Evolutionary conservation across 2,329 filamentous ascomycete genomes (phyloP).

Genomic region (Madurella mycetomatis): DNA sequence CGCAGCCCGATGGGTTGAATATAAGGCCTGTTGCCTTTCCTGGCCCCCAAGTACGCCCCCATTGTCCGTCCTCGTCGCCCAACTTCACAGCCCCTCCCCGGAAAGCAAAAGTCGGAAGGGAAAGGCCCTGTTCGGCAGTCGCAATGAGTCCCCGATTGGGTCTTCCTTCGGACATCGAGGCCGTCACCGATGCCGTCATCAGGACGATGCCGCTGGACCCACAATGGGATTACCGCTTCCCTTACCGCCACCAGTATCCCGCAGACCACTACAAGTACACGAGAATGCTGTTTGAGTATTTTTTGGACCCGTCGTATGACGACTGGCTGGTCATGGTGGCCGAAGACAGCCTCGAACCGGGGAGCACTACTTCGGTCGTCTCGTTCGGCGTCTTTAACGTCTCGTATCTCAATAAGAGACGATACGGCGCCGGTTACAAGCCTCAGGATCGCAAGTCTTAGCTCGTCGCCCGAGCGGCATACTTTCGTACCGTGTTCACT

Average conservation of each 20-base stretch:
- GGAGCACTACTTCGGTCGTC: conserved; percentile 9
- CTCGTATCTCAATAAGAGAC: conserved; percentile 22
- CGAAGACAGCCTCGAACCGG: conserved; percentile 19
- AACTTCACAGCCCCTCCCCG: neutral
- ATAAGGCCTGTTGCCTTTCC: neutral
- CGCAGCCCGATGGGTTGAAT: neutral
- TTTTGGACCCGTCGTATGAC: conserved; percentile 20
- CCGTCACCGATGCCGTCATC: conserved; percentile 24
- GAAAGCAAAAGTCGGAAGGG: neutral
- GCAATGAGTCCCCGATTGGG: conserved; percentile 22
- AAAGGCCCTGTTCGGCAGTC: neutral
- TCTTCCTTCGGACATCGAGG: conserved; percentile 20
- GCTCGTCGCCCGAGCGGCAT: neutral
- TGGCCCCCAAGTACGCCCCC: neutral
- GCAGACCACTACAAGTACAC: conserved; percentile 25
- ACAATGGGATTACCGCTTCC: conserved; percentile 27
- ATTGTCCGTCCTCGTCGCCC: neutral
- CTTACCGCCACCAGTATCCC: conserved; percentile 18
- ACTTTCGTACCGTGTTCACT: neutral
- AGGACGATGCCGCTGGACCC: conserved; percentile 25
- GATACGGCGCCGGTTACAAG: conserved; percentile 18
- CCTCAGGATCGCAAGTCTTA: conserved; percentile 25
- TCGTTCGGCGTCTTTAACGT: conserved; percentile 24
- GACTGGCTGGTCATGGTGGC: conserved; percentile 27
- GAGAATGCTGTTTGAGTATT: conserved; percentile 23